Evolutionary conservation across 2,329 filamentous ascomycete genomes (phyloP), one percentile per base, ranked within the genome.

Genomic region (Amesomyces nigricolor): DNA sequence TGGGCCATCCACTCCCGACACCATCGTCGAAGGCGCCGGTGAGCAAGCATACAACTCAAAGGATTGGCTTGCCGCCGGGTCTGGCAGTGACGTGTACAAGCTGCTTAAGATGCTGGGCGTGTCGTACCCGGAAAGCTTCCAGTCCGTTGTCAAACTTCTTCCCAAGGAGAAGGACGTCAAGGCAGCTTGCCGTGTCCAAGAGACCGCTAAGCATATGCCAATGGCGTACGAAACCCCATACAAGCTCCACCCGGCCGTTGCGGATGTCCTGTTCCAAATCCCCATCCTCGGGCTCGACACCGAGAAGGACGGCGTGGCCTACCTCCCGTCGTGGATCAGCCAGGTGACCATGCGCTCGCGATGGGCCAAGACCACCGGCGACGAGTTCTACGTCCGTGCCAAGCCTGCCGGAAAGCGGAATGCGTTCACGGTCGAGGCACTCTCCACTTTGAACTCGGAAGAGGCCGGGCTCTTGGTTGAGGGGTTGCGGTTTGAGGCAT

Each of bases 181-280:
- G 8, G 71, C 69, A 2, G 66, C 70, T 4, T 61, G 78, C 7
- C 60, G 67, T 10, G 65, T 78, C 3, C 71, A 71, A 2, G 71
- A 80, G 46, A 80, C 77, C 0, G 65, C 66, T 1, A 59, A 66
- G 1, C 59, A 66, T 1, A 80, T 80, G 78, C 77, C 76, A 0
- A 67, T 71, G 57, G 61, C 65, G 1, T 69, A 72, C 46, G 75
- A 81, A 60, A 68, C 72, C 2, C 58, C 69, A 0, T 72, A 74
- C 17, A 69, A 75, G 48, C 63, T 79, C 6, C 76, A 78, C 32
- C 73, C 78, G 0, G 67, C 73, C 0, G 71, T 77, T 47, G 62
- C 79, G 3, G 78, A 81, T 57, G 63, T 71, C 7, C 65, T 76
- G 51, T 66, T 76, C 14, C 75, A 77, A 55, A 64, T 72, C 6